Conservation (phyloP, 1,284 basidiomycete genomes). For the Melanopsichium pennsylvanicum region DNA sequence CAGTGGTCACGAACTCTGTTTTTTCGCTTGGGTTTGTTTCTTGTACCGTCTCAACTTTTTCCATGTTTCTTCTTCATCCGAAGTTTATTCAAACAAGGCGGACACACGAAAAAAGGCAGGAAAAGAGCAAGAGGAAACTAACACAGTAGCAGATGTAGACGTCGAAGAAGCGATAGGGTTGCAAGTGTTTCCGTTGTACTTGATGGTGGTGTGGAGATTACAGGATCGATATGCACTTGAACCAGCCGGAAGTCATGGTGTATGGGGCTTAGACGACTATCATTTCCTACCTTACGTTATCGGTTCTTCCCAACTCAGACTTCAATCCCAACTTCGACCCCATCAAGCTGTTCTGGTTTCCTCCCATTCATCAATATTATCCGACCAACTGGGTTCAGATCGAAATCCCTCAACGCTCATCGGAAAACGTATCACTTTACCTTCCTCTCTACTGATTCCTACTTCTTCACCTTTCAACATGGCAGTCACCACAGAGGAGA, state of each 20-base stretch:
- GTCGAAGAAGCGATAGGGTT: constrained; percentile 66
- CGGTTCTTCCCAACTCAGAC: constrained; percentile 84
- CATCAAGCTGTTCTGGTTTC: constrained; percentile 10
- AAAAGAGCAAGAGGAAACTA: neutral
- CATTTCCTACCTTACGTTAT: constrained; percentile 89
- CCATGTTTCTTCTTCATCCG: too few species aligned
- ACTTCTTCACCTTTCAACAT: neutral
- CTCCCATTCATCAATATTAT: constrained; percentile 4
- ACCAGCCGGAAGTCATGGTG: constrained; percentile 95
- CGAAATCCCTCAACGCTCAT: constrained; percentile 8
- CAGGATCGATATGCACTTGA: constrained; percentile 91
- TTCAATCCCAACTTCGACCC: constrained; percentile 13
- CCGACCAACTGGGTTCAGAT: neutral
- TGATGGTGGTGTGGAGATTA: constrained; percentile 81
- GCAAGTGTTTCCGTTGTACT: constrained; percentile 77
- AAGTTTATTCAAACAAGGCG: too few species aligned
- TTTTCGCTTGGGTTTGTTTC: constrained; percentile 57
- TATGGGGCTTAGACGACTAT: constrained; percentile 95
- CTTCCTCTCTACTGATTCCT: constrained; percentile 1
- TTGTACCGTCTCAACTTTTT: constrained; percentile 53
- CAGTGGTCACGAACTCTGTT: constrained; percentile 81
- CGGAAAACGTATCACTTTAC: neutral
- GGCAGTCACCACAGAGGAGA: too few species aligned
- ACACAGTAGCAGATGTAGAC: constrained; percentile 3
- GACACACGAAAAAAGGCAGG: neutral